These are phyloP conservation scores for Verticillium zaregamsianum DNA, from an alignment of 2,329 filamentous ascomycete genomes.

Conservation along the genomic window DNA sequence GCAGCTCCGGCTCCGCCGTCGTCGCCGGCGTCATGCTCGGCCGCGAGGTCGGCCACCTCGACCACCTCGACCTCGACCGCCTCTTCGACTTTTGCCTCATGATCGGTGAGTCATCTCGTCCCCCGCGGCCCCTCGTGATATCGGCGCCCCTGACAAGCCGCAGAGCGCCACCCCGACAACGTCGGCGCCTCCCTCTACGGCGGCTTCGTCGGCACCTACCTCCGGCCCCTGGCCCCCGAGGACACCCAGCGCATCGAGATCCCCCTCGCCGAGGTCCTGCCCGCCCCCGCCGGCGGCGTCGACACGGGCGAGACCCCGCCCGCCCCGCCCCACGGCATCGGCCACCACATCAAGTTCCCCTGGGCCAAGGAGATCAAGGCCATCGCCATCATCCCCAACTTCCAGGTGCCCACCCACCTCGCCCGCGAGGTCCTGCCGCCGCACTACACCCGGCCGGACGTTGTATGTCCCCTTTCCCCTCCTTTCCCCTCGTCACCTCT, in stretches of 20 bases:
- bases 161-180: constrained; percentile 86
- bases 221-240: constrained; percentile 85
- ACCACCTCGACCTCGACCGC: constrained; percentile 64
- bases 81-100: constrained; percentile 96
- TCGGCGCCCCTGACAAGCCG: constrained; percentile 2
- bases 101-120: constrained; percentile 60
- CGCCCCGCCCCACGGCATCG: constrained; percentile 85
- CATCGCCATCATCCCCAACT: constrained; percentile 92
- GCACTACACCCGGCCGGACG: constrained; percentile 74
- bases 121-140: too few relatives aligned
- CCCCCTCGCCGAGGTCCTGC: constrained; percentile 87
- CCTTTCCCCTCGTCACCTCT: constrained; percentile 3
- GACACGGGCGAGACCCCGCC: constrained; percentile 87
- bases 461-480: constrained; percentile 53
- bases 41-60: constrained; percentile 70
- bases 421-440: constrained; percentile 81
- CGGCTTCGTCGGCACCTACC: constrained; percentile 93
- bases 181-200: constrained; percentile 93
- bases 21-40: constrained; percentile 92
- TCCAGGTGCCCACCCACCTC: constrained; percentile 91
- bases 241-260: constrained; percentile 91
- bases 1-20: constrained; percentile 93
- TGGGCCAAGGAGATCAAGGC: constrained; percentile 97
- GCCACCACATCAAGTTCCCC: constrained; percentile 91
- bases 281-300: constrained; percentile 81